Base-by-base conservation (phyloP, 2,329 filamentous ascomycete species). In the Cladobotryum mycophilum region DNA sequence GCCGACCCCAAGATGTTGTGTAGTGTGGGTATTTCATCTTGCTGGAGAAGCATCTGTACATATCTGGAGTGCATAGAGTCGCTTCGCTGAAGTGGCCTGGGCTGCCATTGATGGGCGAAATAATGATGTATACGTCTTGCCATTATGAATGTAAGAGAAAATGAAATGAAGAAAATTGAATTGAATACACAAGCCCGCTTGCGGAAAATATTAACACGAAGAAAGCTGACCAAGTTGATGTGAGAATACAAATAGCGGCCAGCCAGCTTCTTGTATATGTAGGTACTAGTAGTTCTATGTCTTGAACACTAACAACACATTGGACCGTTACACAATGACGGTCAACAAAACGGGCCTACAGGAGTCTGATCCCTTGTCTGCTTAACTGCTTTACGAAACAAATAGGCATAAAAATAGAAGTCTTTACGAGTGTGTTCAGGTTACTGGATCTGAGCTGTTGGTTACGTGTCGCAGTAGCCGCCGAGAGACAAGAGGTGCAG, bases 1-100 rank as follows among this genome's bases (percentile, higher is more conserved):
- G 59, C 57, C 30, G 62, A 55, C 45, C 71, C 71, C 17, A 75
- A 63, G 47, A 78, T 66, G 61, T 75, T 79, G 64, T 78, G 73
- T 9, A 67, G 45, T 6, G 64, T 65, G 2, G 72, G 67, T 43
- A 79, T 75, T 36, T 63, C 57, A 55, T 76, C 71, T n/a, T 75
- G 64, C 35, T 68, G 64, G 20, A 76, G 66, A 7, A 77, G 67
- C 71, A 78, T 78, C 53, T 69, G 62, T 36, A 70, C 65, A 56
- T 75, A 76, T 25, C 64, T 64, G 17, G 69, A 67, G 47, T 68
- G 61, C n/a, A 54, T 55, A 14, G 59, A 60, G 54, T 61, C 60
- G 54, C 57, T 52, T 3, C 53, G 42, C 8, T 52, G 34, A 25
- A 53, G 51, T 14, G 56, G 54, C 36, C 48, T 53, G 6, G 51